Conservation (phyloP, 805 yeast genomes). For the Zygotorulaspora sp. region DNA sequence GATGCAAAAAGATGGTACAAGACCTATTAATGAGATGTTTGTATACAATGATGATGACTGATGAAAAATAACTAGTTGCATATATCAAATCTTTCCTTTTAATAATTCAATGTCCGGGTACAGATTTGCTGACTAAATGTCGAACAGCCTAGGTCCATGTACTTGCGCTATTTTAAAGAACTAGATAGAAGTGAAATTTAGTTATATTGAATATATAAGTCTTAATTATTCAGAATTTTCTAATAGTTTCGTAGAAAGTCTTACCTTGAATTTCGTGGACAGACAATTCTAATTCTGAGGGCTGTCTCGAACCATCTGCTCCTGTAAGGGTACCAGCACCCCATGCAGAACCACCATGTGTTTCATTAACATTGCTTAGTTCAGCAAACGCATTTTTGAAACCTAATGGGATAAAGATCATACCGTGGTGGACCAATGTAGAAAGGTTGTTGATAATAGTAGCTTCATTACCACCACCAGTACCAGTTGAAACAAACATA, state of each 20-base stretch:
- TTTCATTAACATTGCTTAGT: slow-evolving; percentile 52
- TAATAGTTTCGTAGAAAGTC: slow-evolving; percentile 48
- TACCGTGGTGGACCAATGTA: slow-evolving; percentile 71
- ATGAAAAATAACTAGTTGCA: too few relatives aligned
- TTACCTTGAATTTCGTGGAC: slow-evolving; percentile 66
- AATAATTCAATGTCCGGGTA: too few relatives aligned
- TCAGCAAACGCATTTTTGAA: slow-evolving; percentile 53
- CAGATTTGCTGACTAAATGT: too few relatives aligned
- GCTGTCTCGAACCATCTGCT: slow-evolving; percentile 68
- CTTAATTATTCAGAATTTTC: slow-evolving; percentile 20
- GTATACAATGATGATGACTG: too few relatives aligned
- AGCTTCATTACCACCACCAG: slow-evolving; percentile 82
- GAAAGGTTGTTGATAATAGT: slow-evolving; percentile 64
- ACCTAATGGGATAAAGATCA: slow-evolving; percentile 77
- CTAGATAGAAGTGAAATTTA: too few relatives aligned
- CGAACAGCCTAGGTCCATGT: too few relatives aligned
- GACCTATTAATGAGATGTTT: slow-evolving; percentile 22
- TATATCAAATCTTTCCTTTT: too few relatives aligned
- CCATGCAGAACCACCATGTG: slow-evolving; percentile 80
- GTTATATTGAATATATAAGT: background rate
- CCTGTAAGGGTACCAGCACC: slow-evolving; percentile 83
- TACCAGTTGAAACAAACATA: slow-evolving; percentile 67
- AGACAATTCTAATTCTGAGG: slow-evolving; percentile 57
- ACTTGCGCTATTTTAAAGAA: too few relatives aligned
- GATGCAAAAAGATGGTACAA: slow-evolving; percentile 14